Percentiles rank a stretch among this genome's conserved stretches.
Conservation (phyloP, 2,329 filamentous ascomycete genomes). For the Arthrobotrys musiformis region DNA sequence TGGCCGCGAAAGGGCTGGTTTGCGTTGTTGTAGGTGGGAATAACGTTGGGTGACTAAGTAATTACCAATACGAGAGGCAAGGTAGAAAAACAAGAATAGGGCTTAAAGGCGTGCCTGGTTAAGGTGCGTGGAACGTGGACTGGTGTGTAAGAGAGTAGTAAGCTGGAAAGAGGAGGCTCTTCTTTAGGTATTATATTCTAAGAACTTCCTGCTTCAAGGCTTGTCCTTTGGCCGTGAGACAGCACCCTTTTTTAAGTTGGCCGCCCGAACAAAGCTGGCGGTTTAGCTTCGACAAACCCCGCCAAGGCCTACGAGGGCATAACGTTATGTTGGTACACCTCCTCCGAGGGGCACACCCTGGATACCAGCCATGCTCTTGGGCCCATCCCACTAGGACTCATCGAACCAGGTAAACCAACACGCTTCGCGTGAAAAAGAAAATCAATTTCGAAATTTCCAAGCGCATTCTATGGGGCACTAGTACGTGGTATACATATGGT, state of each 20-base stretch:
- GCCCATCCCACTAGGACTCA: constrained; percentile 43
- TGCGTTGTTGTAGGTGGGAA: constrained; percentile 54
- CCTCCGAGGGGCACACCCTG: constrained; percentile 26
- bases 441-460: background rate
- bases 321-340: constrained; percentile 49
- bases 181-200: constrained; percentile 53
- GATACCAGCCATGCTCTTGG: constrained; percentile 33
- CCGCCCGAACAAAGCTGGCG: constrained; percentile 20
- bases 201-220: constrained; percentile 27
- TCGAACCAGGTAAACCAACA: constrained; percentile 42
- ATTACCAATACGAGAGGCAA: constrained; percentile 55
- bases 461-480: background rate
- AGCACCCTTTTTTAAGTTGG: constrained; percentile 42
- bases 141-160: constrained; percentile 51
- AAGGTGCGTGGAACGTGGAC: constrained; percentile 50
- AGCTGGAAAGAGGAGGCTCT: constrained; percentile 52
- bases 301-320: constrained; percentile 44
- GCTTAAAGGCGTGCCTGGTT: constrained; percentile 42
- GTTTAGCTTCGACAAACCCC: constrained; percentile 31
- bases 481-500: no score
- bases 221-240: constrained; percentile 44
- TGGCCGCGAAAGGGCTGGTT: background rate
- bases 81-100: constrained; percentile 48
- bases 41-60: constrained; percentile 56
- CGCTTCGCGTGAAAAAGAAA: constrained; percentile 40